Evolutionary conservation across 257 asterid species (phyloP), one percentile per base, ranked within the genome.

Genomic region (Solanum ahanhuiri): DNA sequence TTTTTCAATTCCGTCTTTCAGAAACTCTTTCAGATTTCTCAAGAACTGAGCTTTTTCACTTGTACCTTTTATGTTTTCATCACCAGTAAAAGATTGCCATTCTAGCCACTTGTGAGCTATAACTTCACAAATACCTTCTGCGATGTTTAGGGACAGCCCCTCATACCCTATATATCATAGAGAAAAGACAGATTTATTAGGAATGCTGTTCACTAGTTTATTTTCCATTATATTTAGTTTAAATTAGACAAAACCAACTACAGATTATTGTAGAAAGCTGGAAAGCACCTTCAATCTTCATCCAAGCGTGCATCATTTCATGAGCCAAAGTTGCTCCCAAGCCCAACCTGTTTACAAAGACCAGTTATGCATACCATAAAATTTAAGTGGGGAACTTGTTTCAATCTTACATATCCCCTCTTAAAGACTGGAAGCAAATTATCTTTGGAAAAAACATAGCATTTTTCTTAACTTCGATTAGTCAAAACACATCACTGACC

Each of bases 321-420:
- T 83, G 86, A 60, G 86, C 86, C 57, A 83, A 83, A 57, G 75
- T 83, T 83, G 75, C 75, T 83, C 86, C 86, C 23, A 64, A 39
- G 15, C n/a, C 73, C 63, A 83, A 34, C 86, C 86, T 83, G 35
- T 83, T 83, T 37, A 83, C 35, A 83, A 58, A 20, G 34, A 58
- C 14, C 71, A 60, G 5, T 60, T 45, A 35, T 58, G 51, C 22
- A 83, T 33, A 39, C 48, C 48, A 34, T 57, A 58, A 83, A 51
- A 60, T 60, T 58, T n/a, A 60, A 83, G 35, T 12, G 37, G 73
- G 69, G 15, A 7, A 35, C 48, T 35, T 30, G 11, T 30, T 82
- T 82, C 51, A 25, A 69, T 1, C 51, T n/a, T n/a, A n/a, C 18
- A 28, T 9, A 17, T 45, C 67, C 66, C 67, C 28, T 43, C 84